phyloP scores from a whole-genome alignment of 139 green algal genomes.

The Yamagishiella unicocca region DNA sequence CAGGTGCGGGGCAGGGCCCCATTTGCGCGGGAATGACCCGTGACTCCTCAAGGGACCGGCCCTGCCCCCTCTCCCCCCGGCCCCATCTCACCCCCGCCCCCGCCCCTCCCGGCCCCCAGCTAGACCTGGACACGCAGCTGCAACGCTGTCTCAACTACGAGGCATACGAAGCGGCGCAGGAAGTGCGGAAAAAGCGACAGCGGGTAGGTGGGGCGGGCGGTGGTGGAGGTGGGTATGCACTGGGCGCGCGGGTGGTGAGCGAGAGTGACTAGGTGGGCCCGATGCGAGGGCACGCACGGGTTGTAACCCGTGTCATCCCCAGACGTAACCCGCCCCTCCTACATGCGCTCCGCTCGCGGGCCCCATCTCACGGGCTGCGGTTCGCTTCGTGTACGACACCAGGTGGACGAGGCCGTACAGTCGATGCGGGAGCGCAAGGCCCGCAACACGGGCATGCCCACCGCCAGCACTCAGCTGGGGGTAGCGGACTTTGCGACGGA shows the following conservation, averaged over 20 bases:
- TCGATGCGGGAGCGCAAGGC: conserved; percentile 77
- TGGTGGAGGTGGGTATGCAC: not conserved
- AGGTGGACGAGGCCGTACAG: conserved; percentile 74
- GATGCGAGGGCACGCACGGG: too few relatives aligned
- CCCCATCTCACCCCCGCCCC: not conserved
- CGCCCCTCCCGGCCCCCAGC: conserved; percentile 50
- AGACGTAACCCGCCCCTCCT: too few relatives aligned
- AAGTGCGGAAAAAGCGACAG: conserved; percentile 72
- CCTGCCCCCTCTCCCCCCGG: not conserved
- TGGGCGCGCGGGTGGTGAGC: too few relatives aligned
- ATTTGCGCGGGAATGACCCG: too few relatives aligned
- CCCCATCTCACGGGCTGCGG: too few relatives aligned
- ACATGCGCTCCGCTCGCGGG: too few relatives aligned
- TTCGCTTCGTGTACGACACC: too few relatives aligned
- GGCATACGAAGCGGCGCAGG: conserved; percentile 75
- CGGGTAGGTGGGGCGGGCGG: conserved; percentile 48
- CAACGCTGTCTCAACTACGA: conserved; percentile 87
- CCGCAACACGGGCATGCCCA: conserved; percentile 44
- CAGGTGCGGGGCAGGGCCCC: too few relatives aligned
- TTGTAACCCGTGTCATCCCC: too few relatives aligned
- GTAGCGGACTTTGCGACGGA: conserved; percentile 70
- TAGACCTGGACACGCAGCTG: conserved; percentile 84
- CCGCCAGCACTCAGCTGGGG: conserved; percentile 16
- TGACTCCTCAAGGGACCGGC: not conserved
- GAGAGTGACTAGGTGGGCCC: too few relatives aligned